Evolutionary conservation across 2,329 filamentous ascomycete species (phyloP), one percentile per base, ranked within the genome.

Genomic region (Fusarium paranaense): DNA sequence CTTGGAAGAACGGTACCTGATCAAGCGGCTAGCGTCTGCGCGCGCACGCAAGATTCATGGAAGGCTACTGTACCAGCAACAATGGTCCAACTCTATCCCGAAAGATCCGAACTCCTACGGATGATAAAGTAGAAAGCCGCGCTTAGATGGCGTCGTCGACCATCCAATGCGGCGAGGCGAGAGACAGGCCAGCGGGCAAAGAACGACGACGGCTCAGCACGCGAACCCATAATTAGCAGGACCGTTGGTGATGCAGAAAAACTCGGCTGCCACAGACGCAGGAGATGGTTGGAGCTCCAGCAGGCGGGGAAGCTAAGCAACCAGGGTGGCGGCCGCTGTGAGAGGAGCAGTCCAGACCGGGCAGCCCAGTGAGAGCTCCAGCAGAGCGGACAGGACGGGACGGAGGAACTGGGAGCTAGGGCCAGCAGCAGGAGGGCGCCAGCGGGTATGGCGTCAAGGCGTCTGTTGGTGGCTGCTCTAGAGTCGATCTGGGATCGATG

Each of bases 401-500:
- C 22, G 42, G 42, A 47, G 42, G 25, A 52, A 52, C 47, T 52
- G 47, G 47, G 25, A 57, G 52, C 52, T 57, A 57, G 52, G 52
- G 42, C 59, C 59, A 42, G 45, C 57, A 47, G 50, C 38, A 63
- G 38, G 61, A 35, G 40, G 70, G 58, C 57, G 42, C 52, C 42
- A 52, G 68, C 71, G 76, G 76, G 70, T 77, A 79, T 62, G 77
- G 77, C 77, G 77, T 79, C 70, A 79, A 75, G 69, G 76, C 77
- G 77, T 71, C 69, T 76, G 69, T 73, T 70, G 70, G 75, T 78
- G 69, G 72, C 70, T 77, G 67, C 50, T 66, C 57, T 52, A 64
- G 66, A 69, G 66, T 64, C 62, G 76, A 75, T 74, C 72, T 64
- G 66, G 57, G 64, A 40, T 62, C 62, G 60, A 64, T 63, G 67